Evolutionary conservation across 2,329 filamentous ascomycete genomes (phyloP).

Genomic region (Scedosporium apiospermum): DNA sequence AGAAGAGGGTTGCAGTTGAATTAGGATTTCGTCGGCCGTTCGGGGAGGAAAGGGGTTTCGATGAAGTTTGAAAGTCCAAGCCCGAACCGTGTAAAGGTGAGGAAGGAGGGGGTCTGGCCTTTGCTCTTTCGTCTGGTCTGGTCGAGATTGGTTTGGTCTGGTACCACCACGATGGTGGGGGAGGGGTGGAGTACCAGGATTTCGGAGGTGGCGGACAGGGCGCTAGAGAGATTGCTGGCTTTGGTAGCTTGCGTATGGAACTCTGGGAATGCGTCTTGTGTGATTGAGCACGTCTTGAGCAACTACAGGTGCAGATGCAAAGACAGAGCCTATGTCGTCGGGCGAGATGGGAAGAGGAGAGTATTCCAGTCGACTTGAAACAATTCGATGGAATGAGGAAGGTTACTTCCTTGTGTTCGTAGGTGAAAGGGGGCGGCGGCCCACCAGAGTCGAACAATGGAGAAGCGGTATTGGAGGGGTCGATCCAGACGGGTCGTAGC

Average conservation of each 20-base stretch:
- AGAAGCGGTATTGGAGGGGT: too few species aligned
- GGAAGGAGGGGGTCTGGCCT: neutral
- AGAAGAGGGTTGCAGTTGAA: neutral
- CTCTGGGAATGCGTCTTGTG: neutral
- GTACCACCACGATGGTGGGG: neutral
- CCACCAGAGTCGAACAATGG: neutral
- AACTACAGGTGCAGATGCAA: neutral
- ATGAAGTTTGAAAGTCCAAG: neutral
- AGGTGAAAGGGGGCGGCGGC: neutral
- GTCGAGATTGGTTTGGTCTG: neutral
- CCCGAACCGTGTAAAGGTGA: neutral
- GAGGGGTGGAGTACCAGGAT: neutral
- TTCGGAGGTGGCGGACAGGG: neutral
- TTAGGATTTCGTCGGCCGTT: neutral
- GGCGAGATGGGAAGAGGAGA: neutral
- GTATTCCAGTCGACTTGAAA: neutral
- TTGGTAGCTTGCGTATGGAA: neutral
- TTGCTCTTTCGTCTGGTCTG: neutral
- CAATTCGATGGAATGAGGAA: neutral
- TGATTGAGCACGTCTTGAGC: neutral
- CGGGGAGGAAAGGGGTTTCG: neutral
- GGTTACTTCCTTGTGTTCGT: neutral
- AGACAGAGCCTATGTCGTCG: neutral
- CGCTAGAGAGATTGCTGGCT: neutral
- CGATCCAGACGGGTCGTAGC: too few species aligned